Evolutionary conservation across 1,284 basidiomycete species (phyloP), one percentile per base, ranked within the genome.

Genomic region (Vanrija sp.): DNA sequence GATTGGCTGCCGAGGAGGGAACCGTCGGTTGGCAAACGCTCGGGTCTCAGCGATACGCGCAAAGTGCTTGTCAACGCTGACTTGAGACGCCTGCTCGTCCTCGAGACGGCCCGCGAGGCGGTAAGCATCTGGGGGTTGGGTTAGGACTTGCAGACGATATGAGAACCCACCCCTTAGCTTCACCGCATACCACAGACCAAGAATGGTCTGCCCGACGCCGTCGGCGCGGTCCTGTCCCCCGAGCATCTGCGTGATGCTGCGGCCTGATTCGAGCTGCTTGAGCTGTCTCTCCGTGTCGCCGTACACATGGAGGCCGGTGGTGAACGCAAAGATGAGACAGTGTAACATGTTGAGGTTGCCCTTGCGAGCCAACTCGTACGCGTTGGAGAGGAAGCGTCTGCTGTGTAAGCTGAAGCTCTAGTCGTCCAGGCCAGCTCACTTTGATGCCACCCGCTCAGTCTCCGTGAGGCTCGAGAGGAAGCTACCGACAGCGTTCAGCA

Each of bases 241-340:
- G 20, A 73, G 53, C 27, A 65, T 39, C 16, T 47, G 48, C 1
- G 68, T 63, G 1, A 71, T 45, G n/a, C 64, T 60, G 9, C 54
- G 44, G 3, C 71, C 71, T 6, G 68, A 61, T 41, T 70, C 69
- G 19, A 72, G 64, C 54, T 71, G 68, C 22, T 60, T 57, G 22
- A 64, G 49, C 43, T 60, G 63, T 10, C 62, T 47, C 5, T 71
- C 65, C 18, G 56, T 53, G 20, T 62, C 61, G 15, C 69, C 67
- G 47, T 66, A 69, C 44, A 65, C 48, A 49, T 71, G 68, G 3
- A 59, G 53, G 14, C 60, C 62, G 1, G 72, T 70, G 7, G 70
- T 71, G 61, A 72, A 71, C 12, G 72, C 69, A 31, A 72, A 74
- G 19, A 73, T 66, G 25, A 74, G 54, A 3, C 54, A 43, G 35